Evolutionary conservation across 805 yeast species (phyloP), one percentile per base, ranked within the genome.

Genomic region (Schwanniomyces occidentalis): DNA sequence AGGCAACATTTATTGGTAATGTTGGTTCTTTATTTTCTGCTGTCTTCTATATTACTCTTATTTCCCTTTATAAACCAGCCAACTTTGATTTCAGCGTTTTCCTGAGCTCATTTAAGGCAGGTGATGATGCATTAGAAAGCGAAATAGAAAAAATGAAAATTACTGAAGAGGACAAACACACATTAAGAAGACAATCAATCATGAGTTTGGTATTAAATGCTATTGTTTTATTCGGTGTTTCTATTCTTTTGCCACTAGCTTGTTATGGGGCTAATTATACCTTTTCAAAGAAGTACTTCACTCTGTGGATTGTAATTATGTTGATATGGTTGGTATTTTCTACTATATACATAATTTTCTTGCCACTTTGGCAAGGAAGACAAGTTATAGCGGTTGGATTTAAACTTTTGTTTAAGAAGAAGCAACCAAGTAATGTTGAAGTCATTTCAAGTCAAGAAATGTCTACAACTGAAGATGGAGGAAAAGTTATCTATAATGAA

Each of bases 1-100:
- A 56, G 63, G 74, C 66, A 27, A 64, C 73, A 3, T 65, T 66
- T 41, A 55, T 69, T 10, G 74, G 73, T 19, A 66, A 61, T 37
- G 56, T 60, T 5, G 49, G 63, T 7, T 64, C 73, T 10, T 48
- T 65, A 23, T 47, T 56, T 5, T 44, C 62, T 34, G 65, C 70
- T n/a, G 69, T 66, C 21, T 37, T 63, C 7, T 50, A 61, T 25
- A 50, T 70, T 3, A 40, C 61, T 14, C 48, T 38, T 8, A 38
- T 51, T 10, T 56, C 71, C 4, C 38, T 56, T 30, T 50, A 65
- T 24, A 52, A 54, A 44, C 73, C 73, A n/a, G 68, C 61, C 8
- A 53, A 64, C 34, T 69, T 65, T 44, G 69, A 69, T 41, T 51
- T 49, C 37, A 46, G 24, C 8, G 15, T 21, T 7, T 26, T 25